Percentiles rank a stretch among this genome's conserved stretches.
These are phyloP conservation scores for Vitis hybrid DNA, from an alignment of 177 flowering plant species.

Conservation along the genomic window DNA sequence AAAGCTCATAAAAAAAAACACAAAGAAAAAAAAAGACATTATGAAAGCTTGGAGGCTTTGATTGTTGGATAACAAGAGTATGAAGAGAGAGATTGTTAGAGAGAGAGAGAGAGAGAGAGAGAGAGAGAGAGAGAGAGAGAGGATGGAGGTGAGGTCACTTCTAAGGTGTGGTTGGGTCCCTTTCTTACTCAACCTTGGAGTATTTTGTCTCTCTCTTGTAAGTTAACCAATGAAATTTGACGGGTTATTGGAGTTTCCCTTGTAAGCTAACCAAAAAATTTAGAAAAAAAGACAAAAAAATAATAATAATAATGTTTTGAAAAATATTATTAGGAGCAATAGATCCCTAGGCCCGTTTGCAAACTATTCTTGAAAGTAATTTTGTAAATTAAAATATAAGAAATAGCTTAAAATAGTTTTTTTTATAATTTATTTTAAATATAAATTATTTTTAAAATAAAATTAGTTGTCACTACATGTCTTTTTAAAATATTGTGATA, in stretches of 20 bases:
- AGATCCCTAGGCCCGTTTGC: too few relatives aligned
- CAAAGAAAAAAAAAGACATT: neutral
- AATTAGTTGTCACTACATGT: fast-evolving
- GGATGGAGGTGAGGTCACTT: neutral
- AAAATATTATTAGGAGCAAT: neutral
- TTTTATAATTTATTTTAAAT: too few relatives aligned
- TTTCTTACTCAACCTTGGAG: too few relatives aligned
- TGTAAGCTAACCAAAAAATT: neutral
- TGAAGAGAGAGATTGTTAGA: neutral
- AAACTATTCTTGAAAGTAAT: too few relatives aligned
- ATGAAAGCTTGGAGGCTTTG: neutral
- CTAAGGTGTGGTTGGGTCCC: too few relatives aligned
- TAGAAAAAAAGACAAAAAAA: fast-evolving
- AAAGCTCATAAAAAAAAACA: neutral
- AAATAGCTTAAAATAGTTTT: too few relatives aligned
- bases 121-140: neutral
- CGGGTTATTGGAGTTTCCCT: neutral
- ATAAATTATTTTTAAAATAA: too few relatives aligned
- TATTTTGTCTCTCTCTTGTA: neutral
- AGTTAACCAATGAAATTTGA: neutral
- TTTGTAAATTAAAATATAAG: neutral
- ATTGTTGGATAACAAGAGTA: neutral
- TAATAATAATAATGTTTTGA: neutral
- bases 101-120: neutral
- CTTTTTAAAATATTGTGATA: too few relatives aligned